phyloP scores from a whole-genome alignment of 805 yeast genomes.

The Metschnikowia chrysomelidarum region DNA sequence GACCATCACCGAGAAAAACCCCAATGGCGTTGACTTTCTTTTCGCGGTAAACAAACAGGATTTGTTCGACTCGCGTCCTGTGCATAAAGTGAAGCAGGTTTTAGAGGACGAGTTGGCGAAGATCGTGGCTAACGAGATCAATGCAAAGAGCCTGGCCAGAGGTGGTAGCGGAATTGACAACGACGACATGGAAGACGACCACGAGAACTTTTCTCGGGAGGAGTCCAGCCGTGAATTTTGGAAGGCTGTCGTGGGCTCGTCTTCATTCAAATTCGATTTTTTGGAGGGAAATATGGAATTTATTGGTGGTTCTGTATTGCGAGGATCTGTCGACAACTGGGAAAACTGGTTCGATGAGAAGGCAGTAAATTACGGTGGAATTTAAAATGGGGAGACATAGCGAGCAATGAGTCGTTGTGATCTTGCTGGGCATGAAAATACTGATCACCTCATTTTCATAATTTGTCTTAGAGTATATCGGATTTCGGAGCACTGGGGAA shows the following conservation, averaged over 20 bases:
- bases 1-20: conserved; percentile 57
- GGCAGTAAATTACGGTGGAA: conserved; percentile 50
- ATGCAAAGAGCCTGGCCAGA: conserved; percentile 23
- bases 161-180: conserved; percentile 40
- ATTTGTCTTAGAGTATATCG: background rate
- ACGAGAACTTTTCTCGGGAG: conserved; percentile 24
- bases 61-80: conserved; percentile 77
- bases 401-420: background rate
- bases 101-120: conserved; percentile 65
- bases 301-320: conserved; percentile 68
- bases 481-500: conserved; percentile 9
- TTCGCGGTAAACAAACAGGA: conserved; percentile 87
- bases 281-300: conserved; percentile 75
- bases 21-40: conserved; percentile 69
- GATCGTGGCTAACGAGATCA: conserved; percentile 47
- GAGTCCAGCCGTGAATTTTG: conserved; percentile 48
- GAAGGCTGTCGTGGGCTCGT: conserved; percentile 35
- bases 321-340: conserved; percentile 57
- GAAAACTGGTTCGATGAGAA: conserved; percentile 77
- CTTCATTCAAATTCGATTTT: conserved; percentile 57
- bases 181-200: conserved; percentile 28
- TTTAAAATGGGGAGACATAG: conserved; percentile 9
- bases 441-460: background rate
- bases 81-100: conserved; percentile 53
- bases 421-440: background rate